These are phyloP conservation scores for Phytophthora tentaculata DNA, from an alignment of 352 stramenopile species.

Conservation along the genomic window DNA sequence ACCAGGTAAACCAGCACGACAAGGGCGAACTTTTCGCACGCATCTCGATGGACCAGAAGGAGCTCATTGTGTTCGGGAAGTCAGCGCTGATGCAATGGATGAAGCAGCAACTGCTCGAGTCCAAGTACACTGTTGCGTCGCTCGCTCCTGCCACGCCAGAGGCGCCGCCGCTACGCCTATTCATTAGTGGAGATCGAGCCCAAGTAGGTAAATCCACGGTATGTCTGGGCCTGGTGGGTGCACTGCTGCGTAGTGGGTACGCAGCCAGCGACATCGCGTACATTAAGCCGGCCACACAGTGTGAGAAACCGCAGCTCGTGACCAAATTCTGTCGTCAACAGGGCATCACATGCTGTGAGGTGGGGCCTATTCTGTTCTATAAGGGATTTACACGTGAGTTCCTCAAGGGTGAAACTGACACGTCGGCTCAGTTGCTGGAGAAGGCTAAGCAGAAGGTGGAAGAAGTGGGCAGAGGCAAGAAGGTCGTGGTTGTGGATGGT, in stretches of 20 bases:
- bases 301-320: constrained; percentile 95
- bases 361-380: constrained; percentile 97
- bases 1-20: constrained; percentile 1
- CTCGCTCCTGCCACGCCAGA: neutral
- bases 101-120: constrained; percentile 43
- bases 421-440: constrained; percentile 81
- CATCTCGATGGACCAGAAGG: constrained; percentile 32
- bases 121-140: constrained; percentile 19
- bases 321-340: constrained; percentile 92
- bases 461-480: constrained; percentile 86
- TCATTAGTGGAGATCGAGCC: constrained; percentile 79
- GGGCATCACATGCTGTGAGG: constrained; percentile 87
- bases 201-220: constrained; percentile 97
- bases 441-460: constrained; percentile 90
- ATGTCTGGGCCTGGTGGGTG: constrained; percentile 94
- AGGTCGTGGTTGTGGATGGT: constrained; percentile 96
- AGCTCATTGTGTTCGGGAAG: constrained; percentile 37
- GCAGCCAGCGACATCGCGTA: constrained; percentile 91
- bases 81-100: constrained; percentile 42
- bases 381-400: constrained; percentile 97
- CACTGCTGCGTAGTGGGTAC: constrained; percentile 81
- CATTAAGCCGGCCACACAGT: constrained; percentile 99
- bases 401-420: constrained; percentile 91
- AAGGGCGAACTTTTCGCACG: constrained; percentile 31
- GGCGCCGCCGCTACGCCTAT: constrained; percentile 53